Conservation (phyloP, 176 grass and related monocot genomes). For the Eleusine coracana region DNA sequence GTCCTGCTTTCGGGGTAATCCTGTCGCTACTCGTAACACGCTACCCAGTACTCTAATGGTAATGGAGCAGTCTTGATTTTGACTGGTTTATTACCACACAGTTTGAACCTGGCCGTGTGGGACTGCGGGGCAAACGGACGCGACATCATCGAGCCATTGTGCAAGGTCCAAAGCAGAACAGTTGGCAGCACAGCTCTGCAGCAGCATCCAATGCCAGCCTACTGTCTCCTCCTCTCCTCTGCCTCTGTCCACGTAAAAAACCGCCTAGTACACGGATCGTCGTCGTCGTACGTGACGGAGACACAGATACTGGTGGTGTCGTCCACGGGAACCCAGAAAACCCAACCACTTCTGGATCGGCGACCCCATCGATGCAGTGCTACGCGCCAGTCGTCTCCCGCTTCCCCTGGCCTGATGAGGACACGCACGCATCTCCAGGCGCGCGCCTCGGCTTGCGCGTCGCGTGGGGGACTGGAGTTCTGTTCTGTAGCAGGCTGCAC, state of each 20-base stretch:
- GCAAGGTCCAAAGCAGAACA: slow-evolving; percentile 1
- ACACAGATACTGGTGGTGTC: slow-evolving; percentile 23
- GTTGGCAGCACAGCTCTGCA: background rate
- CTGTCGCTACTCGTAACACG: background rate
- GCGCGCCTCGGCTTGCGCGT: background rate
- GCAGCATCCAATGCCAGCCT: slow-evolving; percentile 45
- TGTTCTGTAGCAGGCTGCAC: background rate
- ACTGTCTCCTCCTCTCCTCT: background rate
- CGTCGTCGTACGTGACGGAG: background rate
- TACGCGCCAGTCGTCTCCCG: slow-evolving; percentile 15
- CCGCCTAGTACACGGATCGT: too few relatives aligned
- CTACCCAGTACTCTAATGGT: background rate
- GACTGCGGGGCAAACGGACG: background rate
- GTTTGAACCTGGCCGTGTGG: background rate
- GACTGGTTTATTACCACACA: background rate
- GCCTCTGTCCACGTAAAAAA: slow-evolving; percentile 4
- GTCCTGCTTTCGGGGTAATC: background rate
- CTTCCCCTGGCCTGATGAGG: background rate
- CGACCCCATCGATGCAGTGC: background rate
- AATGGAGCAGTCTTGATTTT: background rate
- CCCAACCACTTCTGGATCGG: background rate
- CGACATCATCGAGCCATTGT: background rate
- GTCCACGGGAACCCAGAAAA: background rate
- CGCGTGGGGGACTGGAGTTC: background rate
- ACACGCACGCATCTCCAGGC: slow-evolving; percentile 31